phyloP scores from a whole-genome alignment of 1,284 basidiomycete species.

The Blastosporella zonata region DNA sequence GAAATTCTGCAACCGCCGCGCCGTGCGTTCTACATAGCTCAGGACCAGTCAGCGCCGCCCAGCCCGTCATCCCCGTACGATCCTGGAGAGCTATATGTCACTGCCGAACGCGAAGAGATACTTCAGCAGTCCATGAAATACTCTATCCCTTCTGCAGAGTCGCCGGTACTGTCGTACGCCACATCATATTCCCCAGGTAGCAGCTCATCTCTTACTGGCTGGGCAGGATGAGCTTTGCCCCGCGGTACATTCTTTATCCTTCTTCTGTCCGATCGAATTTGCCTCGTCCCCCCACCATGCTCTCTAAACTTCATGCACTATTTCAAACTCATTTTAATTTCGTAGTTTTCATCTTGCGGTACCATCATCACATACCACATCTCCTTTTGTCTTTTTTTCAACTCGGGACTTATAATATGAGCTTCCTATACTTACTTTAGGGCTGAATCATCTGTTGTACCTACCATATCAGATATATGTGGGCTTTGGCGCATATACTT shows the following conservation, averaged over 20 bases:
- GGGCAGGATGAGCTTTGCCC: constrained; percentile 32
- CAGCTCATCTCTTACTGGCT: constrained; percentile 36
- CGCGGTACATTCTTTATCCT: background rate
- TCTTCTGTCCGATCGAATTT: background rate
- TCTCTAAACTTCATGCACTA: background rate
- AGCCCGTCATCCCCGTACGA: constrained; percentile 18
- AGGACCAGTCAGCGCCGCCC: constrained; percentile 18
- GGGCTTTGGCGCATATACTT: background rate
- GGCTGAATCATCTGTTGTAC: too few relatives aligned
- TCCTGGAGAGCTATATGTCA: constrained; percentile 22
- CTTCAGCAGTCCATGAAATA: constrained; percentile 13
- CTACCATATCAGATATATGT: background rate
- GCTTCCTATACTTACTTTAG: background rate
- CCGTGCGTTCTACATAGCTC: constrained; percentile 19
- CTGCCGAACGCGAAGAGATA: constrained; percentile 16
- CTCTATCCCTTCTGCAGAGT: constrained; percentile 3
- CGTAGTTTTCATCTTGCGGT: too few relatives aligned
- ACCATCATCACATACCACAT: background rate
- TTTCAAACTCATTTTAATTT: too few relatives aligned
- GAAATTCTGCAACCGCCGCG: constrained; percentile 15
- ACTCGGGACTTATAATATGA: constrained; percentile 3
- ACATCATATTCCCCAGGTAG: constrained; percentile 24
- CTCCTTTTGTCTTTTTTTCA: background rate
- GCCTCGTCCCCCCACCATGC: background rate
- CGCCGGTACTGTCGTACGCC: constrained; percentile 18